Evolutionary conservation across 129 eudicot genomes (phyloP).

Genomic region (Chrysanthemum lavandulifolium): DNA sequence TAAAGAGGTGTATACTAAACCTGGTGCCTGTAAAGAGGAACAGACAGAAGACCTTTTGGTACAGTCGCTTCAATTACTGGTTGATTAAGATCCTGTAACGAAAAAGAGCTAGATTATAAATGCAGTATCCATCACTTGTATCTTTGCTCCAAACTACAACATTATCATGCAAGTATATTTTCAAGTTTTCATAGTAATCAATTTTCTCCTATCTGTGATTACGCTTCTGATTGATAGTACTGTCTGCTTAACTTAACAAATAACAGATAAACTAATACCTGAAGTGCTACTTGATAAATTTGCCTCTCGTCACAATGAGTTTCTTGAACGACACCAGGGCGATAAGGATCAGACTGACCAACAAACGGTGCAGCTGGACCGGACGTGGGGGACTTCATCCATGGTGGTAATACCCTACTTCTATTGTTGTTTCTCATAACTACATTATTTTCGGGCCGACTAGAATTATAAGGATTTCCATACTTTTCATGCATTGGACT

Average conservation of each 20-base stretch:
- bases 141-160: too few species aligned
- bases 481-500: conserved; percentile 34
- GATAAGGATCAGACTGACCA: conserved; percentile 40
- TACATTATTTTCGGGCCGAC: conserved; percentile 16
- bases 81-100: conserved; percentile 76
- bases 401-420: conserved; percentile 42
- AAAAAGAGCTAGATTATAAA: background rate
- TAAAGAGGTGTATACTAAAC: conserved; percentile 35
- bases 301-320: conserved; percentile 56
- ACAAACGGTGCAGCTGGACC: conserved; percentile 35
- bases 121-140: too few species aligned
- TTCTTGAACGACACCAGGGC: conserved; percentile 52
- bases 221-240: too few species aligned
- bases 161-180: too few species aligned
- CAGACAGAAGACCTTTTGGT: conserved; percentile 72
- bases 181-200: too few species aligned
- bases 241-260: too few species aligned
- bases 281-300: conserved; percentile 74
- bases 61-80: conserved; percentile 56
- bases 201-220: too few species aligned
- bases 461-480: too few species aligned
- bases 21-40: conserved; percentile 90
- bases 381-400: conserved; percentile 30
- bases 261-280: conserved; percentile 40
- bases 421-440: conserved; percentile 36